Percentiles rank a stretch among this genome's conserved stretches.
These are phyloP conservation scores for Agastache rugosa DNA, from an alignment of 257 asterid genomes.

Conservation along the genomic window DNA sequence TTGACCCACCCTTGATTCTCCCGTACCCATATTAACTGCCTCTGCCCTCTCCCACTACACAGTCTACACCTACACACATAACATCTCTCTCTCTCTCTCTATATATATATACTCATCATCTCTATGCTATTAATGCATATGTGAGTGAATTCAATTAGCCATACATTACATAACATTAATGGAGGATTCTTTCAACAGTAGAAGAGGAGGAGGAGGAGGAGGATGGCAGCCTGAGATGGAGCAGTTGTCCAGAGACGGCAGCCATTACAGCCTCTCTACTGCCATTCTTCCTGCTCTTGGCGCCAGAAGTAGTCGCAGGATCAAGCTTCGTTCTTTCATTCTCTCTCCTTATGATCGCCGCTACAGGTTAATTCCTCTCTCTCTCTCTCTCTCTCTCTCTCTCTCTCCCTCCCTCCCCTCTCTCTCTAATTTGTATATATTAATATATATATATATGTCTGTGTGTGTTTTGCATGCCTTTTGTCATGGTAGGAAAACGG, in stretches of 20 bases:
- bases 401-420: neutral
- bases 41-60: neutral
- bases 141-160: too few relatives aligned
- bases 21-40: neutral
- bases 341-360: constrained; percentile 61
- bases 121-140: too few relatives aligned
- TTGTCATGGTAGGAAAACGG: neutral
- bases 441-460: too few relatives aligned
- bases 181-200: constrained; percentile 29
- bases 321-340: constrained; percentile 50
- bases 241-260: constrained; percentile 49
- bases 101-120: too few relatives aligned
- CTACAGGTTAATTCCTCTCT: constrained; percentile 48
- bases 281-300: constrained; percentile 67
- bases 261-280: constrained; percentile 54
- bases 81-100: neutral
- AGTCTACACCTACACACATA: neutral
- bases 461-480: constrained; percentile 9
- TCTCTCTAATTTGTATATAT: too few relatives aligned
- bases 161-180: neutral
- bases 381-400: neutral
- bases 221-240: constrained; percentile 40
- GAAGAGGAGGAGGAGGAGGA: constrained; percentile 23
- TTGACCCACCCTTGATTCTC: constrained; percentile 2
- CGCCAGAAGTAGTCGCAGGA: constrained; percentile 46